Evolutionary conservation across 2,329 filamentous ascomycete species (phyloP).

Genomic region (Westerdykella aurantiaca): DNA sequence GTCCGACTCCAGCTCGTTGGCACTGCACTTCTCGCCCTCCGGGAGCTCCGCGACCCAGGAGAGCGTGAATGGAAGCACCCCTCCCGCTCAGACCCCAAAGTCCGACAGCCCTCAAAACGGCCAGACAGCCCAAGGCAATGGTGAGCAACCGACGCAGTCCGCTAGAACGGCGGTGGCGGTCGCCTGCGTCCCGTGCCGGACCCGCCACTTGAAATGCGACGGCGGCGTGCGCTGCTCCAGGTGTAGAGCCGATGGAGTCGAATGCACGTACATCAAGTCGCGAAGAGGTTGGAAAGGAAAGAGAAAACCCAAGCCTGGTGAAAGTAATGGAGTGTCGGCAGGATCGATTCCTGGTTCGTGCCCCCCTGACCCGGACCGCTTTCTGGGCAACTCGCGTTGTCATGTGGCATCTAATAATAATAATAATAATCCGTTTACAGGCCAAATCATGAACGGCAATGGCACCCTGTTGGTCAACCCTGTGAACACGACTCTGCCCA

Average conservation of each 20-base stretch:
- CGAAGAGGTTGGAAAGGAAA: constrained; percentile 47
- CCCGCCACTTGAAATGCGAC: constrained; percentile 50
- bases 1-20: constrained; percentile 21
- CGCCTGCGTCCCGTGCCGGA: constrained; percentile 50
- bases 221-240: constrained; percentile 46
- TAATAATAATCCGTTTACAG: constrained; percentile 2
- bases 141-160: constrained; percentile 10
- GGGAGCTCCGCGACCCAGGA: constrained; percentile 26
- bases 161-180: constrained; percentile 35
- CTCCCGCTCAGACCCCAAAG: constrained; percentile 28
- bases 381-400: not conserved
- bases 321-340: constrained; percentile 12
- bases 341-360: constrained; percentile 18
- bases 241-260: constrained; percentile 41
- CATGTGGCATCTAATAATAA: constrained; percentile 3
- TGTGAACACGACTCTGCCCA: constrained; percentile 10
- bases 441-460: constrained; percentile 4
- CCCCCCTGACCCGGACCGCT: not conserved
- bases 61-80: constrained; percentile 25
- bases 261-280: constrained; percentile 49
- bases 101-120: constrained; percentile 18
- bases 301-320: constrained; percentile 31
- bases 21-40: constrained; percentile 28
- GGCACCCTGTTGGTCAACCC: constrained; percentile 7
- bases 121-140: constrained; percentile 9